phyloP scores from a whole-genome alignment of 2,329 filamentous ascomycete species.

The Aspergillus jensenii region DNA sequence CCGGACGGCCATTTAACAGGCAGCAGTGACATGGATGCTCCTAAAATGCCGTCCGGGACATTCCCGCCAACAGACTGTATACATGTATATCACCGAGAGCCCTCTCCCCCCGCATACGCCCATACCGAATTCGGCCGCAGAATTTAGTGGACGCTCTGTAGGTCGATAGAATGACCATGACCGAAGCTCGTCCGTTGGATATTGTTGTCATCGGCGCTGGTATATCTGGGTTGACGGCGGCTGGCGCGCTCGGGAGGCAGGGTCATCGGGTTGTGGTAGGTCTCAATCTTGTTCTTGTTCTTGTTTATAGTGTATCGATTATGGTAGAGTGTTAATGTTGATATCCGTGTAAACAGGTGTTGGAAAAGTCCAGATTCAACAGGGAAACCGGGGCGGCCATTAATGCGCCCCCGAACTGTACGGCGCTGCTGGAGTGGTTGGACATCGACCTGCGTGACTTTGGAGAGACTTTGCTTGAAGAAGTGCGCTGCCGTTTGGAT shows the following conservation, averaged over 20 bases:
- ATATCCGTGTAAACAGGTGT: conserved; percentile 20
- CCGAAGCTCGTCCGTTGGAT: conserved; percentile 10
- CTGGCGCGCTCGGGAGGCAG: conserved; percentile 33
- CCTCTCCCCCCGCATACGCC: too few relatives aligned
- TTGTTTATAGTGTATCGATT: too few relatives aligned
- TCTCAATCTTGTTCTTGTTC: background rate
- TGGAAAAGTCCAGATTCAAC: conserved; percentile 28
- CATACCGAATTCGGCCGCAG: too few relatives aligned
- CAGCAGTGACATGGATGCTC: too few relatives aligned
- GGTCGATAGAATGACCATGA: background rate
- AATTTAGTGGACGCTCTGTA: too few relatives aligned
- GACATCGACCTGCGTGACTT: conserved; percentile 21
- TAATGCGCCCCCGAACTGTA: conserved; percentile 28
- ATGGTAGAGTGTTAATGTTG: too few relatives aligned
- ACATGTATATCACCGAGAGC: too few relatives aligned
- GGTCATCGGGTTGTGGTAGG: conserved; percentile 35
- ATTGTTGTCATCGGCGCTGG: conserved; percentile 33
- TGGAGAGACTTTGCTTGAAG: conserved; percentile 24
- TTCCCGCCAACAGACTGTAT: too few relatives aligned
- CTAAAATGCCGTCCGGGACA: too few relatives aligned
- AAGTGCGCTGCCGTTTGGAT: conserved; percentile 12
- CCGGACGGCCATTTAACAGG: too few relatives aligned
- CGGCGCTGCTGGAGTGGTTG: conserved; percentile 26
- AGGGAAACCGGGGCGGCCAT: conserved; percentile 28
- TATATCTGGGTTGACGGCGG: conserved; percentile 33